Percentiles rank a stretch among this genome's conserved stretches.
These are phyloP conservation scores for Ensete glaucum DNA, from an alignment of 176 grass and related monocot genomes.

Conservation along the genomic window DNA sequence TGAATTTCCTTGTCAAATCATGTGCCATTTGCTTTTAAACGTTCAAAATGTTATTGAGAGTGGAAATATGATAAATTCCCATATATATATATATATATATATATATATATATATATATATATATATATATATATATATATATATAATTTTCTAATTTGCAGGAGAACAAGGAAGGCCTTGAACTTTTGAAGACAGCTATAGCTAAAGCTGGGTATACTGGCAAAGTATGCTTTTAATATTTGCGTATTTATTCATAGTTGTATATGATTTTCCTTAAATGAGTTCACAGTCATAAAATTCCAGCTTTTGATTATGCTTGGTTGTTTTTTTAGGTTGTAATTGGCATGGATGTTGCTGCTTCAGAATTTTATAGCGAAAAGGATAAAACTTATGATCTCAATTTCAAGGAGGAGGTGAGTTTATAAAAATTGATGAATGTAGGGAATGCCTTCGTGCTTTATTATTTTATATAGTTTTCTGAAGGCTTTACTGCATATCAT, in stretches of 20 bases:
- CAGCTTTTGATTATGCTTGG: neutral
- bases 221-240: constrained; percentile 44
- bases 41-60: too few relatives aligned
- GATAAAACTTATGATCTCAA: constrained; percentile 90
- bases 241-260: neutral
- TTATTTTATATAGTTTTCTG: neutral
- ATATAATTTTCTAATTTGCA: constrained; percentile 12
- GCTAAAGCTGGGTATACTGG: constrained; percentile 88
- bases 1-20: too few relatives aligned
- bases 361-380: constrained; percentile 87
- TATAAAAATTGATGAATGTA: neutral
- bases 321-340: constrained; percentile 56
- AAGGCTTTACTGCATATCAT: neutral
- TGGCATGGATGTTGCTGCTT: constrained; percentile 99
- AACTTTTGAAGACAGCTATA: constrained; percentile 85
- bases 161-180: constrained; percentile 96
- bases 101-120: too few relatives aligned
- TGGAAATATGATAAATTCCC: too few relatives aligned
- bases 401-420: constrained; percentile 77
- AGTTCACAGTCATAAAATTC: neutral
- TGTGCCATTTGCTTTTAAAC: too few relatives aligned
- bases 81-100: too few relatives aligned
- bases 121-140: too few relatives aligned
- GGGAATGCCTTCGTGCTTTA: neutral
- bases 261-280: neutral